Conservation (phyloP, 1,139 yeast genomes). For the Spathaspora sp. region DNA sequence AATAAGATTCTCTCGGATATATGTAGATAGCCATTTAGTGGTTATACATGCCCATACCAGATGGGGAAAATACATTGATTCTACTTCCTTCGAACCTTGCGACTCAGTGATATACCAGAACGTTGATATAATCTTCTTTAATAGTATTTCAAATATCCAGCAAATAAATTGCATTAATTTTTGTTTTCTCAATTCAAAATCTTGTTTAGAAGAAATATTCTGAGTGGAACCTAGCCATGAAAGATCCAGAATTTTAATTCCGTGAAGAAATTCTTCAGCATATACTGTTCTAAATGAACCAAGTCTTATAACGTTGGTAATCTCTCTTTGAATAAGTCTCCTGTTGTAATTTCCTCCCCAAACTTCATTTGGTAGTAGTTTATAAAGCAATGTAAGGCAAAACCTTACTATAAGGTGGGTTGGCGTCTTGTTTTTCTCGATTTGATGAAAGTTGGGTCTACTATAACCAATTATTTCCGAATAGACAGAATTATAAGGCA, state of each 20-base stretch:
- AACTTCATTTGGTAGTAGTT: constrained; percentile 49
- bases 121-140: constrained; percentile 48
- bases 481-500: constrained; percentile 20
- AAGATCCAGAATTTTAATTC: constrained; percentile 39
- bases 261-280: constrained; percentile 22
- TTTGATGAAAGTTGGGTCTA: constrained; percentile 14
- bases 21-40: constrained; percentile 38
- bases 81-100: constrained; percentile 28
- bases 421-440: constrained; percentile 20
- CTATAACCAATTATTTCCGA: constrained; percentile 4
- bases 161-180: constrained; percentile 42
- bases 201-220: constrained; percentile 34
- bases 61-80: constrained; percentile 54
- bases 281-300: constrained; percentile 31
- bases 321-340: constrained; percentile 30
- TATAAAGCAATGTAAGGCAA: constrained; percentile 40
- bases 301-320: constrained; percentile 41
- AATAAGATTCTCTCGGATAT: constrained; percentile 32
- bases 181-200: constrained; percentile 27
- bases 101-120: constrained; percentile 72
- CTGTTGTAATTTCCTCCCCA: constrained; percentile 60
- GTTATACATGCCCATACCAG: constrained; percentile 55
- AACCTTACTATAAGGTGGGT: constrained; percentile 36
- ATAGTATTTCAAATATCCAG: constrained; percentile 58
- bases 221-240: constrained; percentile 45